phyloP scores from a whole-genome alignment of 83 land plant species.

The Diphasiastrum complanatum region DNA sequence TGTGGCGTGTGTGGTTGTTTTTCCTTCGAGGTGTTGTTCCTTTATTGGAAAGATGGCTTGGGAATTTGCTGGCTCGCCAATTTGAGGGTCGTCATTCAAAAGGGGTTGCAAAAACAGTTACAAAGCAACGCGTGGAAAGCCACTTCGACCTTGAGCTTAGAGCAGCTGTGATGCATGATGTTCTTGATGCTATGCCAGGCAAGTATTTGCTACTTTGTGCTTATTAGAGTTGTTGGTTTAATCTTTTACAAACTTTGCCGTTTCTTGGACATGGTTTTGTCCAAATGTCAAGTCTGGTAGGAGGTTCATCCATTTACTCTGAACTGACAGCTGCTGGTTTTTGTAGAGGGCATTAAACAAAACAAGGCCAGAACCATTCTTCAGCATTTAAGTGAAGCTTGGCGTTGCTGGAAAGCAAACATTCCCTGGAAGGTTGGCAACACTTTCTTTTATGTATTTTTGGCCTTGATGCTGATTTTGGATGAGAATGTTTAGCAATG shows the following conservation, averaged over 20 bases:
- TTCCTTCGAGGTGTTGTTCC: conserved; percentile 99
- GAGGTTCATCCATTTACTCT: background rate
- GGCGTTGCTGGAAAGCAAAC: conserved; percentile 99
- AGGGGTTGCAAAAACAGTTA: conserved; percentile 97
- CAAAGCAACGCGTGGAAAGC: conserved; percentile 98
- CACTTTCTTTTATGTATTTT: background rate
- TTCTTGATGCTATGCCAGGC: conserved; percentile 99
- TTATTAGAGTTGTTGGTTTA: background rate
- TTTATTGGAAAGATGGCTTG: conserved; percentile 92
- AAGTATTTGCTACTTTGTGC: background rate
- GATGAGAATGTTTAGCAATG: background rate
- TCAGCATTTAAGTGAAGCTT: conserved; percentile 98
- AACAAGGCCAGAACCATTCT: conserved; percentile 93
- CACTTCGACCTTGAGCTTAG: conserved; percentile 98
- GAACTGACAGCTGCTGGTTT: background rate
- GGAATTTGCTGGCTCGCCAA: conserved; percentile 90
- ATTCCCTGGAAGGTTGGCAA: conserved; percentile 89
- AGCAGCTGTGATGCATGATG: conserved; percentile 99
- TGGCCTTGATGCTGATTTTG: background rate
- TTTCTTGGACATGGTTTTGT: background rate
- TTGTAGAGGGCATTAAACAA: conserved; percentile 95
- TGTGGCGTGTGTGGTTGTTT: conserved; percentile 99
- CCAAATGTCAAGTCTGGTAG: background rate
- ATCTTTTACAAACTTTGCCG: background rate
- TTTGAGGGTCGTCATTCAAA: conserved; percentile 98